A percentile compares a stretch with the other conserved stretches of the same genome.
These are phyloP conservation scores for Chaetomidium leptoderma DNA, from an alignment of 495 filamentous ascomycete species.

Conservation along the genomic window DNA sequence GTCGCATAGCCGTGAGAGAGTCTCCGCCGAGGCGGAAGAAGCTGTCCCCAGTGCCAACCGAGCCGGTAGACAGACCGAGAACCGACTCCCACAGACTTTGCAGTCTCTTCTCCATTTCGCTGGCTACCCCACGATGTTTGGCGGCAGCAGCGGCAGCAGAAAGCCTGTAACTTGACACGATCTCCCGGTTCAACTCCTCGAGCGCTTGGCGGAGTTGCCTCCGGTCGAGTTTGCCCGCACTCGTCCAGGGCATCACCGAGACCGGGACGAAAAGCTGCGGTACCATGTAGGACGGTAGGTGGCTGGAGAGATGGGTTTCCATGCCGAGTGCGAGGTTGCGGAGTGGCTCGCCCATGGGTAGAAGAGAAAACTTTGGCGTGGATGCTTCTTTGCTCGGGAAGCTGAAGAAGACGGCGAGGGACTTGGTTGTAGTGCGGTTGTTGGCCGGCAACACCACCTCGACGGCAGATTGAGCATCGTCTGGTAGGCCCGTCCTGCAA, in stretches of 20 bases:
- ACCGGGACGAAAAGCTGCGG: conserved; percentile 51
- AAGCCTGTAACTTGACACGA: conserved; percentile 16
- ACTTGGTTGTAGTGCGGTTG: conserved; percentile 14
- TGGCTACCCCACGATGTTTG: conserved; percentile 13
- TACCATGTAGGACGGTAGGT: conserved; percentile 49
- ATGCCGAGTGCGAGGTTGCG: conserved; percentile 21
- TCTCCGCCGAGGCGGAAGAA: conserved; percentile 52
- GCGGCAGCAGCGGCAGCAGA: conserved; percentile 8
- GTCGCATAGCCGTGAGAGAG: conserved; percentile 47
- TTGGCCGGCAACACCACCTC: conserved; percentile 16
- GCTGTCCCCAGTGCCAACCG: conserved; percentile 37
- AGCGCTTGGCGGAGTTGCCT: conserved; percentile 15
- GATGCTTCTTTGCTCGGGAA: neutral
- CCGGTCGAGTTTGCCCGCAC: conserved; percentile 51
- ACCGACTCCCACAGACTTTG: conserved; percentile 44
- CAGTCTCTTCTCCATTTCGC: conserved; percentile 36
- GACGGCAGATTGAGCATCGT: conserved; percentile 14
- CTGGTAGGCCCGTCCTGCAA: conserved; percentile 36
- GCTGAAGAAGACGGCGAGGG: conserved; percentile 22
- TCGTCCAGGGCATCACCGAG: conserved; percentile 46
- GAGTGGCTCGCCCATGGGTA: conserved; percentile 14
- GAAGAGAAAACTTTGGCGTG: conserved; percentile 9
- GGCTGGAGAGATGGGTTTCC: neutral
- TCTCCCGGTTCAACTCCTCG: conserved; percentile 12
- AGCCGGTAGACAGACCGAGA: conserved; percentile 33